Evolutionary conservation across 1,139 yeast genomes (phyloP), one percentile per base, ranked within the genome.

Genomic region (Protomyces gravidus): DNA sequence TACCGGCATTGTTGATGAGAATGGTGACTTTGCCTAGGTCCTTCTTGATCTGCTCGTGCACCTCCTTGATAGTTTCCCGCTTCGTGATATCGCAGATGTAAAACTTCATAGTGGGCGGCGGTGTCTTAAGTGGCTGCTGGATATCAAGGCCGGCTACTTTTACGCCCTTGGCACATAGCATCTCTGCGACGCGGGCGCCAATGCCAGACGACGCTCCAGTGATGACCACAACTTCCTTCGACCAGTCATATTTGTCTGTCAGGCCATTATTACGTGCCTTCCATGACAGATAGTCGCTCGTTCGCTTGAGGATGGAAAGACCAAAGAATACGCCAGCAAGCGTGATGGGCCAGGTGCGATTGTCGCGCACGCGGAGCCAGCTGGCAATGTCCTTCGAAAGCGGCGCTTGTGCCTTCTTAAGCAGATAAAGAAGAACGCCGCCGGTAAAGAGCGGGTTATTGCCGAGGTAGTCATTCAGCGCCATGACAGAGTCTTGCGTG

Each of bases 181-280:
- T 68, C 19, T 66, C 65, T 0, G 79, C 86, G n/a, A 89, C 66
- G 62, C 82, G 86, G 47, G 73, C 73, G 0, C 97, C 97, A 23
- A 90, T 75, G 0, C 97, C 97, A 0, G 81, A 74, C 1, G 80
- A 69, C 0, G 96, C 97, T 0, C 97, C 97, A 0, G 97, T 89
- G 27, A 90, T 75, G 15, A 89, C 71, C 0, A 84, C 85, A 9
- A 85, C 73, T 66, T 86, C 89, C 27, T 46, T 27, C 9, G 57
- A 25, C 59, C 59, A 55, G 27, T 47, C 42, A 36, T 55, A 48
- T 47, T 15, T 17, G 48, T 55, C 53, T 32, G 30, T 19, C 4
- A 40, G 46, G 9, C 58, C 58, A 25, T 53, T 53, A 19, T 53
- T 53, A 9, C 58, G 58, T 26, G 58, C 58, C 47, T 46, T 46